A percentile compares a stretch with the other conserved stretches of the same genome.
These are phyloP conservation scores for Xylaria hypoxylon DNA, from an alignment of 2,329 filamentous ascomycete genomes.

Conservation along the genomic window DNA sequence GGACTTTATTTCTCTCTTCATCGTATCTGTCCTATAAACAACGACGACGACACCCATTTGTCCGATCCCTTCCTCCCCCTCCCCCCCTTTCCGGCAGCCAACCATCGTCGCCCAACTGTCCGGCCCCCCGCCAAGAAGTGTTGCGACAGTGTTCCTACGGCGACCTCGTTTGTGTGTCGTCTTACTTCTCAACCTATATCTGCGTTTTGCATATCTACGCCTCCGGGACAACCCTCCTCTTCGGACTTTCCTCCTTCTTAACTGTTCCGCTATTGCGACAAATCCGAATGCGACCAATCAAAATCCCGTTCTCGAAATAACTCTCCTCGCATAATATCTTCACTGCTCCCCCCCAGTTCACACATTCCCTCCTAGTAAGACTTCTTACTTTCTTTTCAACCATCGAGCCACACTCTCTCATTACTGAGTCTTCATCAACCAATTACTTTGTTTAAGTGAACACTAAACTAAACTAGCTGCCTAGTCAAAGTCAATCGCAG, in stretches of 20 bases:
- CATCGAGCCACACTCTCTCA: background rate
- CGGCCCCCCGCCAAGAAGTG: conserved; percentile 32
- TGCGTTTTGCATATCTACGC: conserved; percentile 13
- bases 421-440: background rate
- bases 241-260: conserved; percentile 30
- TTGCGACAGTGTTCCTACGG: conserved; percentile 41
- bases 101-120: conserved; percentile 36
- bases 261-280: conserved; percentile 25
- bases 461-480: conserved; percentile 14
- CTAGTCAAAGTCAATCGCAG: conserved; percentile 32
- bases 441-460: conserved; percentile 4
- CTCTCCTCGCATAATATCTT: conserved; percentile 16
- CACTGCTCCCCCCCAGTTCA: conserved; percentile 1
- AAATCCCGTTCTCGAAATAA: conserved; percentile 9
- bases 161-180: conserved; percentile 36
- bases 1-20: conserved; percentile 12
- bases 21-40: conserved; percentile 23
- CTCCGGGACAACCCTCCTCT: conserved; percentile 30
- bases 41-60: conserved; percentile 29
- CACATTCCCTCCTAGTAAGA: background rate
- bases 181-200: conserved; percentile 33
- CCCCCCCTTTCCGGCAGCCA: conserved; percentile 30
- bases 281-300: conserved; percentile 23
- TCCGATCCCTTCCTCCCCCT: conserved; percentile 22
- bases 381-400: background rate